Base-by-base conservation (phyloP, 441 rosid genomes). In the Pelargonium myrrhifolium region DNA sequence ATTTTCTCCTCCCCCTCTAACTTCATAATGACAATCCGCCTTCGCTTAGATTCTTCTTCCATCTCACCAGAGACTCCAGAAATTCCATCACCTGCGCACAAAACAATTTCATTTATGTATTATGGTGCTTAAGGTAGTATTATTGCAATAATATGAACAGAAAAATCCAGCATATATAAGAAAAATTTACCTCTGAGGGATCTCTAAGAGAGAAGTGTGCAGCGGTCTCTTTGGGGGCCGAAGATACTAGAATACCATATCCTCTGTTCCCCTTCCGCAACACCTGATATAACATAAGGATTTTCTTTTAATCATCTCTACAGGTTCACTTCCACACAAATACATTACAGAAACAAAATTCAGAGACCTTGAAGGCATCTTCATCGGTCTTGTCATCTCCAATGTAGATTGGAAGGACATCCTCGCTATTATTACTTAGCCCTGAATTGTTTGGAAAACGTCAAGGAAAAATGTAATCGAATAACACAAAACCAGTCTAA, bases 341-440 rank as follows among this genome's bases (percentile, higher is more conserved):
- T 28, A 55, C 5, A 6, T 47, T 31, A 17, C 53, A 3, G 60
- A 14, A 21, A 47, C 14, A 4, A 11, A 68, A 31, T 45, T n/a
- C n/a, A 6, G 53, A 35, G 79, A 90, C 98, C 90, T 87, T 89
- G 77, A 93, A 91, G 62, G 99, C 99, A 81, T 93, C 99, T 76
- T 93, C 99, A 78, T 93, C 98, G 0, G 86, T 80, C 65, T 71
- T 82, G 72, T 93, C 98, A 68, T 93, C 98, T 9, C 99, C 97
- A 11, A 93, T 85, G 51, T 77, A 93, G 68, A 93, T 85, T 1
- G 99, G 92, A 45, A 93, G 89, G 72, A 91, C 86, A 70, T 88
- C 88, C 0, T 80, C 89, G 6, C 76, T 68, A 49, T 79, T 72
- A 55, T n/a, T n/a, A n/a, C 73, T 81, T 53, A 91, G 67, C 35